phyloP scores from a whole-genome alignment of 257 asterid species.

The Rauvolfia tetraphylla region DNA sequence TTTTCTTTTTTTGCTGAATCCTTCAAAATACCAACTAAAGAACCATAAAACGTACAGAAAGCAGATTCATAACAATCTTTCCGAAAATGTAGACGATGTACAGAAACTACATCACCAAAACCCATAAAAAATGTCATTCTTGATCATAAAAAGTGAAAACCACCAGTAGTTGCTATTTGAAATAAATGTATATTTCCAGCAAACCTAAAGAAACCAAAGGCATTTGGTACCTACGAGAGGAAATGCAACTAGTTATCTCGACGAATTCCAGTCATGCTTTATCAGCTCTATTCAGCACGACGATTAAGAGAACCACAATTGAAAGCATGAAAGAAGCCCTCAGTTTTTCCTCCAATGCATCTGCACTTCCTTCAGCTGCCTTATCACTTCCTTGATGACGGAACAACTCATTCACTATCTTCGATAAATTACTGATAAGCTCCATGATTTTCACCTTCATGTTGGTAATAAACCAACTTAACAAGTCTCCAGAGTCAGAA shows the following conservation, averaged over 20 bases:
- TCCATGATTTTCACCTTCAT: conserved; percentile 44
- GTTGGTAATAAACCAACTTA: conserved; percentile 39
- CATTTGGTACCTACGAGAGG: not conserved
- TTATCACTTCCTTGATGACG: conserved; percentile 22
- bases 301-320: conserved; percentile 47
- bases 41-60: not conserved
- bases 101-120: not conserved
- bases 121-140: not conserved
- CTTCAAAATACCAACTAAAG: not conserved
- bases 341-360: conserved; percentile 40
- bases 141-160: not conserved
- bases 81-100: not conserved
- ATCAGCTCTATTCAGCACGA: conserved; percentile 50
- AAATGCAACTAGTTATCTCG: conserved; percentile 26
- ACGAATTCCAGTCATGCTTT: conserved; percentile 45
- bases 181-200: not conserved
- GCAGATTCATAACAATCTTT: not conserved
- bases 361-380: conserved; percentile 8
- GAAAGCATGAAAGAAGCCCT: conserved; percentile 57
- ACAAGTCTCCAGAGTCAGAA: conserved; percentile 27
- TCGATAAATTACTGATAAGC: conserved; percentile 36
- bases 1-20: no score
- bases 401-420: conserved; percentile 37
- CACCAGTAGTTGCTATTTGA: not conserved
- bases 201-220: not conserved